A percentile compares a stretch with the other conserved stretches of the same genome.
phyloP scores from a whole-genome alignment of 176 grass and related monocot species.

The Calamus simplicifolius region DNA sequence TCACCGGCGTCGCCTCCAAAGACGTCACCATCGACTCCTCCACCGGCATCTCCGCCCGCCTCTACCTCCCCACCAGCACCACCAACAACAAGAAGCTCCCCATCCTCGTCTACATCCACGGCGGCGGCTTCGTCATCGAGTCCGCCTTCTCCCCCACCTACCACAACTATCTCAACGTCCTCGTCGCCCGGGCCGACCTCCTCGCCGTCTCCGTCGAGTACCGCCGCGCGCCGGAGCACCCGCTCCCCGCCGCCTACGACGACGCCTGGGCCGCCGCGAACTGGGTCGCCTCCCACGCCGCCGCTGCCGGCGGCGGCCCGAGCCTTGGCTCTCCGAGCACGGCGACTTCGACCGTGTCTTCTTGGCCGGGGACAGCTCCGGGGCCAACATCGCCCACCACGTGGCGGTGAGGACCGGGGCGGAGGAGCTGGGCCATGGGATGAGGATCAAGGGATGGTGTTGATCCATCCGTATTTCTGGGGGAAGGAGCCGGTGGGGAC shows the following conservation, averaged over 20 bases:
- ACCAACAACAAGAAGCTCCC: slow-evolving; percentile 28
- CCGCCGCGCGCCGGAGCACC: slow-evolving; percentile 73
- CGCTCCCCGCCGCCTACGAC: slow-evolving; percentile 58
- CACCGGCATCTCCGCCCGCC: slow-evolving; percentile 31
- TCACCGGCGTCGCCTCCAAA: slow-evolving; percentile 44
- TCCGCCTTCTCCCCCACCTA: slow-evolving; percentile 48
- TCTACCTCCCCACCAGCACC: slow-evolving; percentile 37
- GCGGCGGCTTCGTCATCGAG: slow-evolving; percentile 55
- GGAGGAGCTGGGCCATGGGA: slow-evolving; percentile 18
- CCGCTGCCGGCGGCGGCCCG: neutral
- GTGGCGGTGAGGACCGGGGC: slow-evolving; percentile 27
- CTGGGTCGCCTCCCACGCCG: slow-evolving; percentile 42
- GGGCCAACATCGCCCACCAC: slow-evolving; percentile 54
- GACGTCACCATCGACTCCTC: slow-evolving; percentile 43
- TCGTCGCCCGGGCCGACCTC: slow-evolving; percentile 36
- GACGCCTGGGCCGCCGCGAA: slow-evolving; percentile 38
- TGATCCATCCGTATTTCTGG: slow-evolving; percentile 69
- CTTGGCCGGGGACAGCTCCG: slow-evolving; percentile 53
- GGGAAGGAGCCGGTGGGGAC: slow-evolving; percentile 46
- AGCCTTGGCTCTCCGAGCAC: slow-evolving; percentile 37
- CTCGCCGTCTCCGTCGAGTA: slow-evolving; percentile 68
- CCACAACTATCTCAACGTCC: slow-evolving; percentile 62
- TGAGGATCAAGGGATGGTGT: slow-evolving; percentile 36
- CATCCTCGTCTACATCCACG: slow-evolving; percentile 64
- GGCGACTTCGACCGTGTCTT: slow-evolving; percentile 35